Conservation (phyloP, 768 basidiomycete genomes). For the Tulasnella sp. region DNA sequence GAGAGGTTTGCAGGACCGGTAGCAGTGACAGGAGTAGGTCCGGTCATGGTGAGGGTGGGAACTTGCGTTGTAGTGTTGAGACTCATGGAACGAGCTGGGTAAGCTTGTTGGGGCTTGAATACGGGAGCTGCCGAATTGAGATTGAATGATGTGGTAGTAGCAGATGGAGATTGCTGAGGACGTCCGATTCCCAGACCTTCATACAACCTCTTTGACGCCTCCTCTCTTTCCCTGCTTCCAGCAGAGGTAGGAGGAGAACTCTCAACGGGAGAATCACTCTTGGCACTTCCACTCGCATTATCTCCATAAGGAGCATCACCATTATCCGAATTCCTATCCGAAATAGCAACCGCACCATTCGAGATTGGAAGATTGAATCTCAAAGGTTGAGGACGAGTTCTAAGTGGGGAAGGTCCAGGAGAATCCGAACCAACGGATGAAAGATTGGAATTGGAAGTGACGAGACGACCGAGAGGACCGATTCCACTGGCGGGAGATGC, state of each 20-base stretch:
- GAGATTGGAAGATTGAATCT: constrained; percentile 9
- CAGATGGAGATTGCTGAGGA: constrained; percentile 24
- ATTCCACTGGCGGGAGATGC: constrained; percentile 55
- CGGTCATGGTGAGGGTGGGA: constrained; percentile 18
- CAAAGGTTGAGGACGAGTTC: constrained; percentile 8
- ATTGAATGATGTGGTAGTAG: no score
- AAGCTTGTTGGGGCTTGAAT: constrained; percentile 20
- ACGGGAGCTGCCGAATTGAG: constrained; percentile 26
- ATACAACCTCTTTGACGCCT: constrained; percentile 73
- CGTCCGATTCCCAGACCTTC: constrained; percentile 81
- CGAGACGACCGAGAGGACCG: constrained; percentile 46
- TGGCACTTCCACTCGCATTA: constrained; percentile 14
- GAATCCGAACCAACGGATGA: not conserved
- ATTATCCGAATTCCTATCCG: not conserved
- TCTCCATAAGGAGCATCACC: not conserved
- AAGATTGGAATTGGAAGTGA: not conserved
- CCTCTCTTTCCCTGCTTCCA: constrained; percentile 61
- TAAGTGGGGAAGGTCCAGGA: not conserved
- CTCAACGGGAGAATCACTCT: constrained; percentile 52
- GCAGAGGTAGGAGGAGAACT: constrained; percentile 42
- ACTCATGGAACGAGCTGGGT: no score
- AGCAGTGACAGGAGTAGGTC: constrained; percentile 23
- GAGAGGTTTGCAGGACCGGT: constrained; percentile 34
- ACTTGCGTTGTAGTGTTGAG: no score
- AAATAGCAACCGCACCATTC: not conserved